Conservation (phyloP, 2,329 filamentous ascomycete species). For the Cytospora schulzeri region DNA sequence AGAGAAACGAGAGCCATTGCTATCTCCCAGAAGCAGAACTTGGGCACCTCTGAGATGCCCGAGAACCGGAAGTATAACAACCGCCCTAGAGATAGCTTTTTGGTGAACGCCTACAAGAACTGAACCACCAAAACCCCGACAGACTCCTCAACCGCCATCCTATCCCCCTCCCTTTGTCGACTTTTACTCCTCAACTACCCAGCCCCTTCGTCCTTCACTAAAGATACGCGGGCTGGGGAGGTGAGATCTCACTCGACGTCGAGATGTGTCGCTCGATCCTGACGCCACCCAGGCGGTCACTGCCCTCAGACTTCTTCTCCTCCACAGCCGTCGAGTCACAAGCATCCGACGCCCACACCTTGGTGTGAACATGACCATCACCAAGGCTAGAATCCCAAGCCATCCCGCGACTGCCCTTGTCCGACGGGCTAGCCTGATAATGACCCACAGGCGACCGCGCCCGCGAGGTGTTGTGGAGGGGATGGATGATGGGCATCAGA, state of each 20-base stretch:
- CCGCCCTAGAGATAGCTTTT: background rate
- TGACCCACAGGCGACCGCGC: background rate
- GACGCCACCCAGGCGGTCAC: constrained; percentile 8
- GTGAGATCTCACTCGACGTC: background rate
- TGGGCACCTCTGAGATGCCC: background rate
- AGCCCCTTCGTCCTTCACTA: background rate
- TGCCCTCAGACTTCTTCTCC: background rate
- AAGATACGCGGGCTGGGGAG: background rate
- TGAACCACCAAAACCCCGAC: background rate
- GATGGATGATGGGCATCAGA: background rate
- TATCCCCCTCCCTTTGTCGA: too few species aligned
- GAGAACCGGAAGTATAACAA: background rate
- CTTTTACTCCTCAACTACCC: too few species aligned
- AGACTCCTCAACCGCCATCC: background rate
- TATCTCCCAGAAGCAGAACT: background rate
- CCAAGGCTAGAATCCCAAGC: background rate
- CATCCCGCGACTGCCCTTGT: background rate
- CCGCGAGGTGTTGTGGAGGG: constrained; percentile 2
- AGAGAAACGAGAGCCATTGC: background rate
- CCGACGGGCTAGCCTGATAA: background rate
- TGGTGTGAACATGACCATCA: background rate
- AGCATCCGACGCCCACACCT: background rate
- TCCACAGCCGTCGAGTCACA: background rate
- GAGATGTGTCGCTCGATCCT: constrained; percentile 17
- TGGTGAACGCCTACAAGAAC: background rate